These are phyloP conservation scores for Clarireedia paspali DNA, from an alignment of 2,329 filamentous ascomycete genomes.

Conservation along the genomic window DNA sequence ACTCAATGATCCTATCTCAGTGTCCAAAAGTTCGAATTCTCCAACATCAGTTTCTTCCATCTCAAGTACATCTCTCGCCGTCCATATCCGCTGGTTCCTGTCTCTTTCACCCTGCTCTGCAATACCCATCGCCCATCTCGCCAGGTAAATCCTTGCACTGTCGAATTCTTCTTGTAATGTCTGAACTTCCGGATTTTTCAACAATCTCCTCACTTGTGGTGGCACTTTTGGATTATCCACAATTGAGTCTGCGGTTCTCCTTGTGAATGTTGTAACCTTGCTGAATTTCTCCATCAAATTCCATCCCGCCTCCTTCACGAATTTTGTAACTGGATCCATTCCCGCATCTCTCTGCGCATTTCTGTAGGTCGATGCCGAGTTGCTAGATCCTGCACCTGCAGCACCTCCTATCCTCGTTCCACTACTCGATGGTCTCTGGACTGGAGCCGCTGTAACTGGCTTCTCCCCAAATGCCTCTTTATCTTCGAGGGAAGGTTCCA, in stretches of 20 bases:
- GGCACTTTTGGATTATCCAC: slow-evolving; percentile 87
- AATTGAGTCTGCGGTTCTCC: slow-evolving; percentile 84
- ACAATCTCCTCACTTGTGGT: slow-evolving; percentile 74
- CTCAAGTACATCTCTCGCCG: slow-evolving; percentile 82
- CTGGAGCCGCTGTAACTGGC: slow-evolving; percentile 36
- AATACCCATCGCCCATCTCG: slow-evolving; percentile 97
- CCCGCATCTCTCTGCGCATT: slow-evolving; percentile 48
- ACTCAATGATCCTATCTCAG: slow-evolving; percentile 63
- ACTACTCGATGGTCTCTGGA: slow-evolving; percentile 30
- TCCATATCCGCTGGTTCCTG: slow-evolving; percentile 81
- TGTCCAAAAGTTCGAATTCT: slow-evolving; percentile 88
- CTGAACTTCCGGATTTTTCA: slow-evolving; percentile 90
- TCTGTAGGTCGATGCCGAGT: slow-evolving; percentile 17
- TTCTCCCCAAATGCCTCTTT: slow-evolving; percentile 59
- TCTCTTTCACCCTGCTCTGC: slow-evolving; percentile 94
- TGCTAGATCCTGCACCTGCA: slow-evolving; percentile 31
- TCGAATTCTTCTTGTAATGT: slow-evolving; percentile 96
- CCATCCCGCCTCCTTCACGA: slow-evolving; percentile 92
- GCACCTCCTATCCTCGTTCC: slow-evolving; percentile 30
- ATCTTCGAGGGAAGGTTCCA: slow-evolving; percentile 83
- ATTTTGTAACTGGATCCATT: slow-evolving; percentile 91
- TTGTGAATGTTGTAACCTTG: slow-evolving; percentile 92
- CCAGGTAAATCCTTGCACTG: slow-evolving; percentile 87
- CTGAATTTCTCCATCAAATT: slow-evolving; percentile 94
- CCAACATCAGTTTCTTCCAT: slow-evolving; percentile 93